A percentile compares a stretch with the other conserved stretches of the same genome.
phyloP scores from a whole-genome alignment of 495 filamentous ascomycete genomes.

The Oidiodendron maius region DNA sequence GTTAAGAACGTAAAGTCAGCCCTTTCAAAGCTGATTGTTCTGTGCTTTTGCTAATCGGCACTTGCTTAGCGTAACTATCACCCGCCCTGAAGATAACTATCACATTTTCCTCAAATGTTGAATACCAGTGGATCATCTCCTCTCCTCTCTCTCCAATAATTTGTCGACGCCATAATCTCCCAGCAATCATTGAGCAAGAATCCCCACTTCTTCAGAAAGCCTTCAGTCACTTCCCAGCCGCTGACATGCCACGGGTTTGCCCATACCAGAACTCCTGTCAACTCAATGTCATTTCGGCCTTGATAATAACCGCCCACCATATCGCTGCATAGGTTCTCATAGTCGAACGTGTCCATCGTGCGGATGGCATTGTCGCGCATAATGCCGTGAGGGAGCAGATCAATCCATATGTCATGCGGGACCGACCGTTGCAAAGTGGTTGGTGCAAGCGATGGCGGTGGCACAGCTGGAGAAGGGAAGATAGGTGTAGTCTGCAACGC shows the following conservation, averaged over 20 bases:
- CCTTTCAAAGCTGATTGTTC: too few relatives aligned
- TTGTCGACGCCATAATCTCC: conserved; percentile 20
- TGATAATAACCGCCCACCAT: conserved; percentile 5
- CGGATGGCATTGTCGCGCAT: conserved; percentile 2
- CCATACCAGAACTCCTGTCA: not conserved
- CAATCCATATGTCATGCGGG: conserved; percentile 2
- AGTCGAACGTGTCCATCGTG: not conserved
- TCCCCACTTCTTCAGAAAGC: conserved; percentile 23
- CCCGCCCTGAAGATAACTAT: too few relatives aligned
- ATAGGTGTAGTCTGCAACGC: conserved; percentile 13
- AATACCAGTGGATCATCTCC: conserved; percentile 27
- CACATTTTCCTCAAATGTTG: conserved; percentile 41
- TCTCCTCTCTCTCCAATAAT: conserved; percentile 20
- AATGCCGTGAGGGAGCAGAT: not conserved
- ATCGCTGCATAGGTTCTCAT: not conserved
- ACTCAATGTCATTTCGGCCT: not conserved
- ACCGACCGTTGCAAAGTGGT: conserved; percentile 3
- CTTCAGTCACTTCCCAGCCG: conserved; percentile 18
- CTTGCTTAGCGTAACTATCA: too few relatives aligned
- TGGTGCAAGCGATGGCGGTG: conserved; percentile 9
- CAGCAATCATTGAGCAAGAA: conserved; percentile 18
- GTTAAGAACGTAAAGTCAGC: too few relatives aligned
- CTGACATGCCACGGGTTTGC: not conserved
- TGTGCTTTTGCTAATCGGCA: too few relatives aligned
- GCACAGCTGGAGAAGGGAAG: not conserved